Evolutionary conservation across 2,329 filamentous ascomycete species (phyloP), one percentile per base, ranked within the genome.

Genomic region (Niveomyces coronatus): DNA sequence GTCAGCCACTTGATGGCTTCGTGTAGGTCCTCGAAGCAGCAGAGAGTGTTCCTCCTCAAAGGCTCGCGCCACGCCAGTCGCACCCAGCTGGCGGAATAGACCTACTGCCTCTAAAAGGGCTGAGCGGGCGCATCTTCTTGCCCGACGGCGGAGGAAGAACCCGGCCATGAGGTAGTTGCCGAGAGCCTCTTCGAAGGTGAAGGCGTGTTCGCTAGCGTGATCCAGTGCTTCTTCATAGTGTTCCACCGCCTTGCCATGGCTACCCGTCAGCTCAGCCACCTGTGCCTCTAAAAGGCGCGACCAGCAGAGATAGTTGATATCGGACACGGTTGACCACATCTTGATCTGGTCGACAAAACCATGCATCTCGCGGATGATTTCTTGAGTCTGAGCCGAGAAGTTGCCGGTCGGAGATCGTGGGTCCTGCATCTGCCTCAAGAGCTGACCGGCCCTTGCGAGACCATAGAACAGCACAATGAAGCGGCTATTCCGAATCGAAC

Each of bases 81-180:
- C 83, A 3, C 80, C 79, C 35, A 85, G 62, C 42, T 80, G 74
- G 29, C 80, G 69, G 56, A 81, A 88, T 3, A 84, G 66, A 2
- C 72, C 70, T 14, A 85, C 67, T 3, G 78, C 73, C 44, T 87
- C 82, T 22, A 73, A 69, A 13, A 88, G 61, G 1, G 80, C 71
- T n/a, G 76, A 71, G 37, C 79, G 71, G 18, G 83, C 84, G 24
- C 81, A 79, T 44, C 84, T 65, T 27, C 75, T 68, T 4, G 81
- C 78, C 10, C 72, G 71, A 44, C 71, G 68, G 11, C 82, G 68
- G 37, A 84, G 65, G 44, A 86, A 75, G 52, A 77, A 79, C 9
- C 80, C 80, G 2, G 77, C 82, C 62, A 87, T 81, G 20, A 87
- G 64, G 52, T 85, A 83, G 50, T 82, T 81, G 13, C 76, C 74